Evolutionary conservation across 768 basidiomycete genomes (phyloP).

Genomic region (Xerocomus brunneocitrinus): DNA sequence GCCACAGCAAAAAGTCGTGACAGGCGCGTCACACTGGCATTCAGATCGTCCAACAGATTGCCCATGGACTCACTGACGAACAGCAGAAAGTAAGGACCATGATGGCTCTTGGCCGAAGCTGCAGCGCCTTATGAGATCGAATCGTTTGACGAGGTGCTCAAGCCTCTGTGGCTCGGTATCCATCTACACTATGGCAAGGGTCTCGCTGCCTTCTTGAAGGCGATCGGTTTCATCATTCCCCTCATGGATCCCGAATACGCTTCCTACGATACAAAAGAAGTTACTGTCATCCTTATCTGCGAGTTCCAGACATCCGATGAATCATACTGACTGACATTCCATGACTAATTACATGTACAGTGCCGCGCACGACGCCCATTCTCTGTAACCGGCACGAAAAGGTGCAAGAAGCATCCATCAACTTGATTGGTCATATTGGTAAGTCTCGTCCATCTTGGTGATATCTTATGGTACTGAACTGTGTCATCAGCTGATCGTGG

Average conservation of each 20-base stretch:
- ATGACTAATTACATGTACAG: no score
- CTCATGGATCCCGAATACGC: conserved; percentile 99
- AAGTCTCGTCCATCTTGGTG: no score
- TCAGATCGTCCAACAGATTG: conserved; percentile 98
- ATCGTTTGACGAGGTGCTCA: conserved; percentile 93
- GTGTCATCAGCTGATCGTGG: conserved; percentile 80
- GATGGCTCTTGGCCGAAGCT: conserved; percentile 85
- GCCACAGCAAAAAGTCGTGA: conserved; percentile 99
- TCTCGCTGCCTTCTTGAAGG: conserved; percentile 72
- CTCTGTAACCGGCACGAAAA: no score
- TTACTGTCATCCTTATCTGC: conserved; percentile 92
- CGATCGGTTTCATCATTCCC: conserved; percentile 98
- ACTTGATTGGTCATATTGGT: no score
- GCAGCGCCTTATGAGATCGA: conserved; percentile 99
- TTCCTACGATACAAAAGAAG: conserved; percentile 91
- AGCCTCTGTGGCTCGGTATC: conserved; percentile 72
- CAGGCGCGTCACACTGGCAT: conserved; percentile 99
- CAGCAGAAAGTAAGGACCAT: conserved; percentile 80
- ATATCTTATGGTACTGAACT: conserved; percentile 1
- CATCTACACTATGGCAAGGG: conserved; percentile 75
- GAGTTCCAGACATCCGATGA: conserved; percentile 99
- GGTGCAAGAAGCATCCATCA: no score
- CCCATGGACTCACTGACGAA: conserved; percentile 73
- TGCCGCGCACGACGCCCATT: no score
- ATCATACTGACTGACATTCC: background rate